phyloP scores from a whole-genome alignment of 2,329 filamentous ascomycete species.

The Hypomyces perniciosus region DNA sequence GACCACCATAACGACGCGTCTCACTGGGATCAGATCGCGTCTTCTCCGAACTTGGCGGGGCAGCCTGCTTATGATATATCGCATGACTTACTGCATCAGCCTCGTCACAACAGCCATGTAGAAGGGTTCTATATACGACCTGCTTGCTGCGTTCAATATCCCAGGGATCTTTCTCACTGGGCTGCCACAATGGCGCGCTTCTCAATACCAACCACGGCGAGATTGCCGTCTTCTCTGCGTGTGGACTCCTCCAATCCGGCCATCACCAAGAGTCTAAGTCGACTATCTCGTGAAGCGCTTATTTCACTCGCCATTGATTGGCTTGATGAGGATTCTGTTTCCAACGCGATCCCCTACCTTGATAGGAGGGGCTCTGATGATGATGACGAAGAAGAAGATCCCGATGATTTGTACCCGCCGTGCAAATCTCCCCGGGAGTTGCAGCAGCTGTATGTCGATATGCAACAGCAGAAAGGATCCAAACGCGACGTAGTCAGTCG shows the following conservation, averaged over 20 bases:
- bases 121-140: conserved; percentile 5
- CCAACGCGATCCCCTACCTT: conserved; percentile 41
- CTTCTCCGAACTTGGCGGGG: conserved; percentile 2
- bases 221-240: conserved; percentile 64
- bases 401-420: conserved; percentile 62
- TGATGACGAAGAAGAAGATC: conserved; percentile 45
- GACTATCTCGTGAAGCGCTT: conserved; percentile 66
- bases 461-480: conserved; percentile 55
- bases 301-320: conserved; percentile 69
- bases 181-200: conserved; percentile 43
- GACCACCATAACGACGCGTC: conserved; percentile 1
- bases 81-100: neutral
- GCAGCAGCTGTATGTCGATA: conserved; percentile 55
- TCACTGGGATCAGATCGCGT: conserved; percentile 3
- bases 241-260: conserved; percentile 59
- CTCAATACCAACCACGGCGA: conserved; percentile 64
- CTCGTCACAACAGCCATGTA: neutral
- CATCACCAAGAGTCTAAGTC: conserved; percentile 60
- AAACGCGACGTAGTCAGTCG: conserved; percentile 59
- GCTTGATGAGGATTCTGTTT: conserved; percentile 62
- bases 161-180: neutral
- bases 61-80: neutral
- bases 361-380: conserved; percentile 17
- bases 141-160: neutral
- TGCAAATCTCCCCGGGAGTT: conserved; percentile 60